These are phyloP conservation scores for Yarrowia divulgata DNA, from an alignment of 805 yeast species.

Conservation along the genomic window DNA sequence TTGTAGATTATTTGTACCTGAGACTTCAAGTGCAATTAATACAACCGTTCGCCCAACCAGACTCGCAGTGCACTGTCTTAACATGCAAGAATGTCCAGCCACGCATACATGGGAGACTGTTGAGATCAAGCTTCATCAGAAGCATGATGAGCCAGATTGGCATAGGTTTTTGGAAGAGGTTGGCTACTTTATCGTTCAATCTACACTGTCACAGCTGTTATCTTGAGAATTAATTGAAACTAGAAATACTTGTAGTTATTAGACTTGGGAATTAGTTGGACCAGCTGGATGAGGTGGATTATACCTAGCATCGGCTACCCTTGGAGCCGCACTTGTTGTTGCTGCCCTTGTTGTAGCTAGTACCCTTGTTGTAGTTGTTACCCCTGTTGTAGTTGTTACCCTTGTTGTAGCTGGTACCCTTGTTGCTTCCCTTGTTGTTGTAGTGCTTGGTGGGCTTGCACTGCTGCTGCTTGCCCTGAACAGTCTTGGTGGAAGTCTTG, in stretches of 20 bases:
- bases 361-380: neutral
- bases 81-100: neutral
- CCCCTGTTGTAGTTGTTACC: slow-evolving; percentile 1
- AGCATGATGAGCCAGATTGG: neutral
- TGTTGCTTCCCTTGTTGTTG: neutral
- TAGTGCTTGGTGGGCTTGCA: slow-evolving; percentile 31
- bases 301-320: slow-evolving; percentile 14
- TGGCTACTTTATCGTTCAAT: too few relatives aligned
- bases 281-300: neutral
- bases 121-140: neutral
- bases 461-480: slow-evolving; percentile 35
- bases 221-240: slow-evolving; percentile 25
- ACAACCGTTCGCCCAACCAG: too few relatives aligned
- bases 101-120: neutral
- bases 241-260: slow-evolving; percentile 5
- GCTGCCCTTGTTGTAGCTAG: neutral
- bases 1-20: too few relatives aligned
- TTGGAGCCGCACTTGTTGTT: slow-evolving; percentile 14
- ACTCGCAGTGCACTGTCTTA: too few relatives aligned
- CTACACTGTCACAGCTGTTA: too few relatives aligned
- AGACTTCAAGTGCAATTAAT: too few relatives aligned
- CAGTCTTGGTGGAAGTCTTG: slow-evolving; percentile 31
- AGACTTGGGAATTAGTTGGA: neutral
- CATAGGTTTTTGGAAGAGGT: too few relatives aligned
- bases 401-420: neutral